phyloP scores from a whole-genome alignment of 2,329 filamentous ascomycete genomes.

The Basipetospora chlamydospora region DNA sequence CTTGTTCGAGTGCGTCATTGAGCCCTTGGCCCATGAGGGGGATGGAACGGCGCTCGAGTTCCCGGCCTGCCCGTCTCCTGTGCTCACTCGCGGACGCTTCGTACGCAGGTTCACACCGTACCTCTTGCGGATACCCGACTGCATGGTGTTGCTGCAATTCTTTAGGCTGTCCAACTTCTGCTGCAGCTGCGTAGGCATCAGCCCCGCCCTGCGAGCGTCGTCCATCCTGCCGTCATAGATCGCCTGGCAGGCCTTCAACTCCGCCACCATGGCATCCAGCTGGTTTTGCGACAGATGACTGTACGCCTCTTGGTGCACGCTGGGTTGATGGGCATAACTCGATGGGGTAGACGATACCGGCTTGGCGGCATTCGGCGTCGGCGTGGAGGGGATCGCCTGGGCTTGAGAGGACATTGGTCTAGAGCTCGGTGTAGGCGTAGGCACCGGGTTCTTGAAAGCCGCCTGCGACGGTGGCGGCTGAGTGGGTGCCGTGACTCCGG shows the following conservation, averaged over 20 bases:
- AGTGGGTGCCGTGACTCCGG: no score
- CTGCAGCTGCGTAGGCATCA: slow-evolving; percentile 7
- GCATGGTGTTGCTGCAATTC: slow-evolving; percentile 40
- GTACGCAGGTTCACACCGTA: slow-evolving; percentile 40
- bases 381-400: no score
- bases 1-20: slow-evolving; percentile 12
- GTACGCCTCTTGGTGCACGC: slow-evolving; percentile 22
- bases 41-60: no score
- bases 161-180: slow-evolving; percentile 26
- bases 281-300: slow-evolving; percentile 23
- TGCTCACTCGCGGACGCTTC: no score
- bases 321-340: no score
- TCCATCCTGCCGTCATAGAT: neutral
- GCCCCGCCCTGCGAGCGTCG: neutral
- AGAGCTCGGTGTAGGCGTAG: no score
- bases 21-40: no score
- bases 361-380: no score
- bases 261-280: slow-evolving; percentile 5
- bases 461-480: neutral
- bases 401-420: neutral
- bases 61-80: no score
- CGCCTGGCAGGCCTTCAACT: slow-evolving; percentile 17
- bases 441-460: neutral
- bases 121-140: slow-evolving; percentile 41
- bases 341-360: no score